Evolutionary conservation across 2,329 filamentous ascomycete genomes (phyloP).

Genomic region (Furcasterigmium sp.): DNA sequence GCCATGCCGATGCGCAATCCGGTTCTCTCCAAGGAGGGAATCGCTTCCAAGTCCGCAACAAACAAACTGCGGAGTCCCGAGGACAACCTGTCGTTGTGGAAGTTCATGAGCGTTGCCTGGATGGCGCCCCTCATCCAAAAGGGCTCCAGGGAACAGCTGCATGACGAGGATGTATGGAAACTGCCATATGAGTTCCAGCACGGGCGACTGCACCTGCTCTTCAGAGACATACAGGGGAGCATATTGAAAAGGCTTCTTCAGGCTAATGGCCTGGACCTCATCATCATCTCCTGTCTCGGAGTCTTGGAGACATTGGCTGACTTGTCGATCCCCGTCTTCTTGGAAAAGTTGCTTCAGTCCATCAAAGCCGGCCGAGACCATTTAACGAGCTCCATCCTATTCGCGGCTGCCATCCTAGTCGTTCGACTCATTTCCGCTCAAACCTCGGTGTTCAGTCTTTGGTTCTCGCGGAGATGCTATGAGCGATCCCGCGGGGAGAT

Average conservation of each 20-base stretch:
- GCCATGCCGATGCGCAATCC: slow-evolving; percentile 67
- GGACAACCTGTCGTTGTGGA: slow-evolving; percentile 73
- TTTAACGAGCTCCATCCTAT: slow-evolving; percentile 55
- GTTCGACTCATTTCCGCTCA: slow-evolving; percentile 59
- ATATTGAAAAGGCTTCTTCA: slow-evolving; percentile 64
- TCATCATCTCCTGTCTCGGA: slow-evolving; percentile 60
- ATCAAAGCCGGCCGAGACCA: slow-evolving; percentile 51
- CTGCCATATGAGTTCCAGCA: slow-evolving; percentile 81
- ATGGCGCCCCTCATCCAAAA: slow-evolving; percentile 66
- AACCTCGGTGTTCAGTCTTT: slow-evolving; percentile 63
- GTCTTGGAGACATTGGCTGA: slow-evolving; percentile 54
- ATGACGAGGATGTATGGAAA: slow-evolving; percentile 78
- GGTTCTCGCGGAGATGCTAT: slow-evolving; percentile 81
- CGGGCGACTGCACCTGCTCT: slow-evolving; percentile 64
- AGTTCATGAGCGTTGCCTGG: slow-evolving; percentile 84
- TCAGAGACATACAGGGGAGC: slow-evolving; percentile 66
- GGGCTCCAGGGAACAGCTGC: slow-evolving; percentile 59
- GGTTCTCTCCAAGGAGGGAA: slow-evolving; percentile 43
- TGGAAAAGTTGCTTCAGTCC: slow-evolving; percentile 66
- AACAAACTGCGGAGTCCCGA: slow-evolving; percentile 64
- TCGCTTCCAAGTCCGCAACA: slow-evolving; percentile 55
- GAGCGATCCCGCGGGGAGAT: slow-evolving; percentile 81
- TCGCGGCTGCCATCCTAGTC: slow-evolving; percentile 56
- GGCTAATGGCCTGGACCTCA: slow-evolving; percentile 75
- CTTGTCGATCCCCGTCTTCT: slow-evolving; percentile 58